These are phyloP conservation scores for Mycena vulgaris DNA, from an alignment of 768 basidiomycete species.

Conservation along the genomic window DNA sequence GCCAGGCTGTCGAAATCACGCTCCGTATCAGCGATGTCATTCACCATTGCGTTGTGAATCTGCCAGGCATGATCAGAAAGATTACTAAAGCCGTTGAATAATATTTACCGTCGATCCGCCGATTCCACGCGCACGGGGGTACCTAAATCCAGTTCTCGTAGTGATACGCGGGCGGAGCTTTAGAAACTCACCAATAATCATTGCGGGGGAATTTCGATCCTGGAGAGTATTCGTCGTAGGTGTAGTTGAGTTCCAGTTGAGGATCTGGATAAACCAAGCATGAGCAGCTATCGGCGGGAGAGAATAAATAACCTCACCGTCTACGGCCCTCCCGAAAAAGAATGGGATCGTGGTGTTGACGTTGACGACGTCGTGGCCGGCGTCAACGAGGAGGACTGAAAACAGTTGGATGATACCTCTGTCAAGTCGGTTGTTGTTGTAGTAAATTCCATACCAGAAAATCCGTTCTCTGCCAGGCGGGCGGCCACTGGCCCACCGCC, in stretches of 20 bases:
- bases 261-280: slow-evolving; percentile 38
- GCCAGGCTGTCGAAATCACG: slow-evolving; percentile 48
- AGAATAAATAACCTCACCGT: slow-evolving; percentile 39
- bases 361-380: slow-evolving; percentile 45
- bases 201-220: slow-evolving; percentile 44
- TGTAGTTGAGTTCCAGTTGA: slow-evolving; percentile 48
- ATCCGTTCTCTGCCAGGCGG: slow-evolving; percentile 43
- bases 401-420: neutral
- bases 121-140: slow-evolving; percentile 48
- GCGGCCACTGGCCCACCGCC: slow-evolving; percentile 48
- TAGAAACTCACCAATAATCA: slow-evolving; percentile 40
- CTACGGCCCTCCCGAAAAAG: too few relatives aligned
- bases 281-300: neutral
- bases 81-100: neutral
- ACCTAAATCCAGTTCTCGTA: slow-evolving; percentile 36
- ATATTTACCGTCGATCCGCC: slow-evolving; percentile 51
- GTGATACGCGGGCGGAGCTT: neutral
- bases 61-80: neutral
- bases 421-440: neutral
- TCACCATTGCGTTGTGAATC: slow-evolving; percentile 50
- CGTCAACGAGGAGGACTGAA: slow-evolving; percentile 49
- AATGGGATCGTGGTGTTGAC: slow-evolving; percentile 49
- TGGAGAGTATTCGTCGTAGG: slow-evolving; percentile 45
- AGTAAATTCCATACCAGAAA: slow-evolving; percentile 38
- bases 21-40: slow-evolving; percentile 44